phyloP scores from a whole-genome alignment of 257 asterid genomes.

The Petunia secreta region DNA sequence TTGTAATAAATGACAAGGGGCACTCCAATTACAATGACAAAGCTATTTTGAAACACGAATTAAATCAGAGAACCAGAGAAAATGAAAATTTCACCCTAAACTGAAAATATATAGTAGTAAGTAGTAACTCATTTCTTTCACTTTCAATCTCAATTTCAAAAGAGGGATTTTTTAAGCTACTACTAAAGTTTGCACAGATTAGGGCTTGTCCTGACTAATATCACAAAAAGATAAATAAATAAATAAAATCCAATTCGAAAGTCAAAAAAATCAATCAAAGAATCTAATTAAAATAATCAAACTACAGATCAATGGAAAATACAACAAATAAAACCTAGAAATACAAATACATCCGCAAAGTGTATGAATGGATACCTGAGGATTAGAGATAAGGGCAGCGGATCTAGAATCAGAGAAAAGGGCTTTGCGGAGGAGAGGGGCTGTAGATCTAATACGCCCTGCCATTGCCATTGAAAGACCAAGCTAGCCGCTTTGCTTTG shows the following conservation, averaged over 20 bases:
- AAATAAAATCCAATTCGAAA: neutral
- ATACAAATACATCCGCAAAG: neutral
- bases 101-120: neutral
- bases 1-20: neutral
- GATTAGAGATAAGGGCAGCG: conserved; percentile 43
- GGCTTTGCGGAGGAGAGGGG: conserved; percentile 63
- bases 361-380: conserved; percentile 44
- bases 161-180: neutral
- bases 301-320: neutral
- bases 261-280: neutral
- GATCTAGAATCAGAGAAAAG: conserved; percentile 54
- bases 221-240: neutral
- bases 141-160: neutral
- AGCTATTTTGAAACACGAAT: neutral
- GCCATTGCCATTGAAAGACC: conserved; percentile 49
- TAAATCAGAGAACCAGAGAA: neutral
- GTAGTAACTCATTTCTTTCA: neutral
- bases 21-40: neutral
- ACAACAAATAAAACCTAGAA: neutral
- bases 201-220: neutral
- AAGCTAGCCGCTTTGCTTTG: neutral
- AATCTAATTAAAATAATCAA: neutral
- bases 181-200: neutral
- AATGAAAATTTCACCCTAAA: neutral
- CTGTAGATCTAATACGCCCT: conserved; percentile 60